phyloP scores from a whole-genome alignment of 768 basidiomycete species.

The Leccinum disarticulatum region DNA sequence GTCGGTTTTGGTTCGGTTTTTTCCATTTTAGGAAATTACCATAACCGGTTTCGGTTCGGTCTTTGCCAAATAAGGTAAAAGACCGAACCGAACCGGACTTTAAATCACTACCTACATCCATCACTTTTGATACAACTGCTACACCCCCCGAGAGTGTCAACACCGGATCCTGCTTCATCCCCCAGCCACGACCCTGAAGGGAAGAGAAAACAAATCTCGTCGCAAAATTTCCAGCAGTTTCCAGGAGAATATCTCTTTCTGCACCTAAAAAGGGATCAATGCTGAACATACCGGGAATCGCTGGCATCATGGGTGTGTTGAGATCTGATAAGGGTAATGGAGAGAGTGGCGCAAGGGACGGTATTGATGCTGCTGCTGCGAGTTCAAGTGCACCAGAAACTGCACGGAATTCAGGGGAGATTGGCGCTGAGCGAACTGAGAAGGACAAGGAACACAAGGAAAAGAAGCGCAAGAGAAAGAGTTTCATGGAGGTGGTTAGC shows the following conservation, averaged over 20 bases:
- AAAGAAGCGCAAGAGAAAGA: slow-evolving; percentile 64
- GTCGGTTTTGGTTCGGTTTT: too few relatives aligned
- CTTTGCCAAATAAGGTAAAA: too few relatives aligned
- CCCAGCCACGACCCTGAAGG: slow-evolving; percentile 70
- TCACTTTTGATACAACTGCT: slow-evolving; percentile 63
- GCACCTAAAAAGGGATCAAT: slow-evolving; percentile 57
- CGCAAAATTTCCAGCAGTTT: slow-evolving; percentile 86
- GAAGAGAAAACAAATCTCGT: slow-evolving; percentile 78
- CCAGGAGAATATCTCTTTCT: slow-evolving; percentile 66
- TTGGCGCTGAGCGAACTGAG: slow-evolving; percentile 47
- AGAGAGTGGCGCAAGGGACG: slow-evolving; percentile 19
- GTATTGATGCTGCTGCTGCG: slow-evolving; percentile 18
- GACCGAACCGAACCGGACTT: too few relatives aligned
- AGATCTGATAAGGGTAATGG: slow-evolving; percentile 40
- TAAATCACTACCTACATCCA: slow-evolving; percentile 23
- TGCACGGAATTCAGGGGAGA: slow-evolving; percentile 46
- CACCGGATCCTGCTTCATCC: slow-evolving; percentile 60
- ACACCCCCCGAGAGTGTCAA: slow-evolving; percentile 66
- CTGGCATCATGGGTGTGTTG: slow-evolving; percentile 30
- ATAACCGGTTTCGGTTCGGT: too few relatives aligned
- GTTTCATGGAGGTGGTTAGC: slow-evolving; percentile 44
- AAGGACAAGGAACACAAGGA: slow-evolving; percentile 55
- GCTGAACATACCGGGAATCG: slow-evolving; percentile 37
- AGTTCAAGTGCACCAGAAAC: slow-evolving; percentile 41
- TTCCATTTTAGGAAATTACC: too few relatives aligned